Evolutionary conservation across 768 basidiomycete species (phyloP).

Genomic region (Solioccasus polychromus): DNA sequence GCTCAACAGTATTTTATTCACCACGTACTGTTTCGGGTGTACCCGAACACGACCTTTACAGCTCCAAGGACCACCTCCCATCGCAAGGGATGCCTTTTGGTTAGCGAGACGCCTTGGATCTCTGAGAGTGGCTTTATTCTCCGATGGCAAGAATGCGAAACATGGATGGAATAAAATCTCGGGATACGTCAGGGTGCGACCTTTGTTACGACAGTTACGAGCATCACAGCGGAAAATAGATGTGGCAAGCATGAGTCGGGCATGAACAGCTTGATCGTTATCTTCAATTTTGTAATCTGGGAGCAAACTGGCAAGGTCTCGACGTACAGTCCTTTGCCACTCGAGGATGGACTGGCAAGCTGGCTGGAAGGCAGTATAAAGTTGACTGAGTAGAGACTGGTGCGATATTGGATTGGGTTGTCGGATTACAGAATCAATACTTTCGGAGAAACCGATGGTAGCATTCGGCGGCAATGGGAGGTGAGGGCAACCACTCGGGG

Average conservation of each 20-base stretch:
- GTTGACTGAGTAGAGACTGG: conserved; percentile 14
- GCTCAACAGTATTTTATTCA: conserved; percentile 13
- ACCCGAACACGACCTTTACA: conserved; percentile 18
- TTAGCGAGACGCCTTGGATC: conserved; percentile 21
- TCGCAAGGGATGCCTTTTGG: conserved; percentile 21
- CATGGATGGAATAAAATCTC: conserved; percentile 29
- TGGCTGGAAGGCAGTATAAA: conserved; percentile 15
- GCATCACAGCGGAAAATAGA: conserved; percentile 26
- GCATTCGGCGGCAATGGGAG: conserved; percentile 29
- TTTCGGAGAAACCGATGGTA: conserved; percentile 21
- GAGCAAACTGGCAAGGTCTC: conserved; percentile 28
- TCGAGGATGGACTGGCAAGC: conserved; percentile 18
- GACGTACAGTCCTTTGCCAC: conserved; percentile 26
- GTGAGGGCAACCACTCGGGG: conserved; percentile 15
- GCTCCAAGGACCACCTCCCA: conserved; percentile 25
- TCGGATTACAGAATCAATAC: conserved; percentile 26
- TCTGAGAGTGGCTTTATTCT: conserved; percentile 9
- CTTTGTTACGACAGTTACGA: conserved; percentile 12
- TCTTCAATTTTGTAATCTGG: conserved; percentile 16
- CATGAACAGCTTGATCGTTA: conserved; percentile 13
- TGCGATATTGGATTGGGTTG: conserved; percentile 6
- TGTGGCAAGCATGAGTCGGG: conserved; percentile 26
- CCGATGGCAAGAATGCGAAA: conserved; percentile 15
- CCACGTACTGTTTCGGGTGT: conserved; percentile 16
- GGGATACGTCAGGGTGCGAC: conserved; percentile 19